A percentile compares a stretch with the other conserved stretches of the same genome.
Evolutionary conservation across 805 yeast species (phyloP).

Genomic region (Ogataea salicorniae): DNA sequence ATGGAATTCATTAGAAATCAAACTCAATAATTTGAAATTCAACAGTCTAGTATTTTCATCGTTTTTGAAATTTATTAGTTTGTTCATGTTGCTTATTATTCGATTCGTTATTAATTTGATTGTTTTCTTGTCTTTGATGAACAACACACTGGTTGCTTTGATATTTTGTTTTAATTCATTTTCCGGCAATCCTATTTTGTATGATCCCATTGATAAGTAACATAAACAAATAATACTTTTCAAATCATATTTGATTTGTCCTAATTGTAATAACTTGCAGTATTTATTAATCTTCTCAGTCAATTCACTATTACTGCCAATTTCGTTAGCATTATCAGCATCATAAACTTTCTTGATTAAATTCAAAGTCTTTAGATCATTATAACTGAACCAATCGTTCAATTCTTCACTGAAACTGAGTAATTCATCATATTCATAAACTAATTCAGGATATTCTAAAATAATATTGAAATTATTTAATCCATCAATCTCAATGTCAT

Average conservation of each 20-base stretch:
- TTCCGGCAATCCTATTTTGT: neutral
- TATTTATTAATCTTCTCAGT: neutral
- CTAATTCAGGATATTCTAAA: constrained; percentile 37
- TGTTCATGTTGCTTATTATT: neutral
- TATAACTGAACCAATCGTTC: constrained; percentile 34
- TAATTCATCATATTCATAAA: constrained; percentile 37
- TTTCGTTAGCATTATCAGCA: neutral
- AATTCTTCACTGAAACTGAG: constrained; percentile 35
- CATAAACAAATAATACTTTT: constrained; percentile 17
- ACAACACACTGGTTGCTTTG: too few relatives aligned
- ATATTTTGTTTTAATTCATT: too few relatives aligned
- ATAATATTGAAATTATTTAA: constrained; percentile 30
- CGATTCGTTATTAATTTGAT: too few relatives aligned
- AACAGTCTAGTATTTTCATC: constrained; percentile 9
- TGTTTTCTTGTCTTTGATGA: too few relatives aligned
- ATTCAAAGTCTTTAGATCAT: constrained; percentile 25
- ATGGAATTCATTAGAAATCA: constrained; percentile 25
- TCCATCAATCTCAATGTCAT: constrained; percentile 29
- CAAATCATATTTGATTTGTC: constrained; percentile 1
- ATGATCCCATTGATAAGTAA: constrained; percentile 10
- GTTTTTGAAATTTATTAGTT: constrained; percentile 19
- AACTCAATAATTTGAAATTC: constrained; percentile 5
- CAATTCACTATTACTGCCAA: neutral
- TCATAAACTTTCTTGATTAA: constrained; percentile 9
- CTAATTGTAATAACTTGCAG: too few relatives aligned